Evolutionary conservation across 2,329 filamentous ascomycete genomes (phyloP).

Genomic region (Epichloe gansuensis): DNA sequence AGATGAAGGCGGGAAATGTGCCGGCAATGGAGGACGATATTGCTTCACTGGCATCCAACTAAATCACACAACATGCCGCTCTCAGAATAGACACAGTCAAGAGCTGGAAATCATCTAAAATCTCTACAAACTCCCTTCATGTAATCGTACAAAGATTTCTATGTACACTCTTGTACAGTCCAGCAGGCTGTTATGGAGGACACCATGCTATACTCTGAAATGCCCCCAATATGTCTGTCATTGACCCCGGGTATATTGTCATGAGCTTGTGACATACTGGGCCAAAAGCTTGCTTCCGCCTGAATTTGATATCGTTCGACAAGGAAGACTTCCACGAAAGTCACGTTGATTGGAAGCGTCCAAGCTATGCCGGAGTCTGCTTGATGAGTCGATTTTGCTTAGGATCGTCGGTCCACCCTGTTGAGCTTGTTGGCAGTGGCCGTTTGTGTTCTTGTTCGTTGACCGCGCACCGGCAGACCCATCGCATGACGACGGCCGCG

Average conservation of each 20-base stretch:
- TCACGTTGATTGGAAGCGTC: neutral
- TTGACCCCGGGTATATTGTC: no score
- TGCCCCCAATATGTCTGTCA: neutral
- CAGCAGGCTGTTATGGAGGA: neutral
- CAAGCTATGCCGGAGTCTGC: neutral
- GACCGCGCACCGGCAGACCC: slow-evolving; percentile 80
- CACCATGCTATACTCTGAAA: neutral
- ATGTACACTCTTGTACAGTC: slow-evolving; percentile 20
- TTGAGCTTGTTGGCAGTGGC: slow-evolving; percentile 50
- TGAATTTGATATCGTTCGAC: no score
- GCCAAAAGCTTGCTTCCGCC: neutral
- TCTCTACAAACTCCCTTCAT: slow-evolving; percentile 7
- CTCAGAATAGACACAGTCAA: neutral
- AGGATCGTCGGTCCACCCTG: slow-evolving; percentile 30
- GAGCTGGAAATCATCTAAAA: neutral
- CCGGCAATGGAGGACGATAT: slow-evolving; percentile 36
- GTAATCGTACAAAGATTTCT: slow-evolving; percentile 15
- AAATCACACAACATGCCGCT: neutral
- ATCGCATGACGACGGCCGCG: slow-evolving; percentile 85
- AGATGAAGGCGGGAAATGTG: slow-evolving; percentile 47
- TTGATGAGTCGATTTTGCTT: neutral
- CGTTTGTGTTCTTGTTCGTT: slow-evolving; percentile 69
- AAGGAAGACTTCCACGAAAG: neutral
- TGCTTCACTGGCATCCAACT: neutral
- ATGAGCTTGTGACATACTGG: no score